phyloP scores from a whole-genome alignment of 2,329 filamentous ascomycete genomes.

The Dactylonectria estremocensis region DNA sequence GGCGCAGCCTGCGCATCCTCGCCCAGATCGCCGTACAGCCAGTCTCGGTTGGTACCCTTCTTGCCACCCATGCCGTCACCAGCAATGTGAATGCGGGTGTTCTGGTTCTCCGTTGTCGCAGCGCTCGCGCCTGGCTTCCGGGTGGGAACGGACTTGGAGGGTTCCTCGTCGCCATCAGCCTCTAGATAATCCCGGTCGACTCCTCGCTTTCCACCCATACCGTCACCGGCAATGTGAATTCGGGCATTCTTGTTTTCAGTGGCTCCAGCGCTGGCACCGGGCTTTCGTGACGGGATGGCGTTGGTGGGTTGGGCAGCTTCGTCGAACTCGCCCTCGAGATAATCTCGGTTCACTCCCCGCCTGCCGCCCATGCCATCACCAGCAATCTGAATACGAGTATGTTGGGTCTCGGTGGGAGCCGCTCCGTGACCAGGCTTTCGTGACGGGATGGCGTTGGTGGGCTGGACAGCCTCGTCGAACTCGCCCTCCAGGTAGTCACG shows the following conservation, averaged over 20 bases:
- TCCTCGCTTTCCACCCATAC: conserved; percentile 75
- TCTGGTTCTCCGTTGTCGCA: conserved; percentile 26
- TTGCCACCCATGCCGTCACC: conserved; percentile 77
- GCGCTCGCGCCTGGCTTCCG: conserved; percentile 35
- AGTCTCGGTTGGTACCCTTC: conserved; percentile 68
- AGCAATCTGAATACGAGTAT: conserved; percentile 64
- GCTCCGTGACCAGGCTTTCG: conserved; percentile 58
- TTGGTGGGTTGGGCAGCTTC: conserved; percentile 50
- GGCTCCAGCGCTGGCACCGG: conserved; percentile 46
- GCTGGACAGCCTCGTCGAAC: no score
- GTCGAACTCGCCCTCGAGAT: conserved; percentile 54
- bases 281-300: conserved; percentile 55
- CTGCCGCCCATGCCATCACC: conserved; percentile 77
- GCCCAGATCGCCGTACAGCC: conserved; percentile 69
- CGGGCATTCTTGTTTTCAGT: conserved; percentile 66
- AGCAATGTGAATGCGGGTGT: conserved; percentile 59
- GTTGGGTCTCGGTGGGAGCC: no score
- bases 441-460: conserved; percentile 57
- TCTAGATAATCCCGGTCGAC: conserved; percentile 72
- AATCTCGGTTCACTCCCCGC: conserved; percentile 67
- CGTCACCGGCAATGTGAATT: conserved; percentile 70
- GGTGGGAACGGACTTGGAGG: conserved; percentile 41
- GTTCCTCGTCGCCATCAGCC: conserved; percentile 53
- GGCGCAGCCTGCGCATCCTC: conserved; percentile 45
- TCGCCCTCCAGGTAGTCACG: conserved; percentile 64